A percentile compares a stretch with the other conserved stretches of the same genome.
phyloP scores from a whole-genome alignment of 306 rosid species.

The Luffa acutangula region DNA sequence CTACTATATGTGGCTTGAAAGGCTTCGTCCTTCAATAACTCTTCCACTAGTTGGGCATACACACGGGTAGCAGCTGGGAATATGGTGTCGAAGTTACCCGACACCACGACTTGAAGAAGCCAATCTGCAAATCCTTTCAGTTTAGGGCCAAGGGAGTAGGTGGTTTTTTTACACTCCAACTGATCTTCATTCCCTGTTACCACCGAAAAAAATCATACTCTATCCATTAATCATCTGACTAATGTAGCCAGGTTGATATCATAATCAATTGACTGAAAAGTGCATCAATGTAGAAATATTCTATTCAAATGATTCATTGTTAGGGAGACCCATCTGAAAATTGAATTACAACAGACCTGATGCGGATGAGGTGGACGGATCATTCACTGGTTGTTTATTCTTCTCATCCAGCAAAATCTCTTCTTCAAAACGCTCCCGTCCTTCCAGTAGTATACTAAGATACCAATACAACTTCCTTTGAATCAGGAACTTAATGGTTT shows the following conservation, averaged over 20 bases:
- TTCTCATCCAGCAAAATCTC: conserved; percentile 27
- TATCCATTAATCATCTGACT: background rate
- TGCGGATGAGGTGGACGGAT: conserved; percentile 43
- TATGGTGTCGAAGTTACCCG: conserved; percentile 42
- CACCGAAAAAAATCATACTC: conserved; percentile 3
- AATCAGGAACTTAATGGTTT: conserved; percentile 46
- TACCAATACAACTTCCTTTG: conserved; percentile 47
- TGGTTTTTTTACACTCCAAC: conserved; percentile 19
- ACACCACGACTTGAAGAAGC: conserved; percentile 42
- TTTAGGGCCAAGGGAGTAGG: conserved; percentile 38
- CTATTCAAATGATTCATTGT: background rate
- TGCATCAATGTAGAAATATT: background rate
- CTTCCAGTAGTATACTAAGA: conserved; percentile 51
- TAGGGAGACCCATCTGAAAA: background rate
- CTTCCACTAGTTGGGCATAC: conserved; percentile 46
- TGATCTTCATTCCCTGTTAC: conserved; percentile 26
- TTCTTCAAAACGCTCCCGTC: conserved; percentile 57
- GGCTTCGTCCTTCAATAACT: conserved; percentile 68
- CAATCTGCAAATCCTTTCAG: conserved; percentile 52
- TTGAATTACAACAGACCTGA: conserved; percentile 32
- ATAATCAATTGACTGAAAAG: background rate
- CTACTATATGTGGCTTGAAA: conserved; percentile 59
- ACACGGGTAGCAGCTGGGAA: conserved; percentile 45
- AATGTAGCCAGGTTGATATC: background rate
- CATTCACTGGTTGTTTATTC: conserved; percentile 13